These are phyloP conservation scores for Blastobotrys chiropterorum DNA, from an alignment of 805 yeast genomes.

Conservation along the genomic window DNA sequence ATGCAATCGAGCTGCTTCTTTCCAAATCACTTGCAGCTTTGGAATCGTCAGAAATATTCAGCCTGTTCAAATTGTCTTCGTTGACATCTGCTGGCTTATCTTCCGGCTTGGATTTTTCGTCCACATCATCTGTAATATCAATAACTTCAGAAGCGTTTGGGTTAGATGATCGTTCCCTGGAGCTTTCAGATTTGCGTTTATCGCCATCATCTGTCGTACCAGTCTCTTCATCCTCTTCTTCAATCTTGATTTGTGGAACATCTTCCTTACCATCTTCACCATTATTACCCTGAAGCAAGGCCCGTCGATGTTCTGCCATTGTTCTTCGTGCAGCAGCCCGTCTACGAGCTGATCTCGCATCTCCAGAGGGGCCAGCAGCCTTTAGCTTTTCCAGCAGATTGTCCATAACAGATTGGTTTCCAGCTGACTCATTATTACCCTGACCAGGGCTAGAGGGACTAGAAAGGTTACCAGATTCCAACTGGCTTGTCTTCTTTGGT, in stretches of 20 bases:
- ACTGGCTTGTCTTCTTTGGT: conserved; percentile 31
- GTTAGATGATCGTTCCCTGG: background rate
- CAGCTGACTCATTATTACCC: conserved; percentile 20
- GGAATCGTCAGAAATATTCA: background rate
- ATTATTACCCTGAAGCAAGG: conserved; percentile 6
- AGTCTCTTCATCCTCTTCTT: background rate
- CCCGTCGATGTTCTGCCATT: conserved; percentile 37
- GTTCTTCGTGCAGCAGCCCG: conserved; percentile 70
- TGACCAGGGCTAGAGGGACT: conserved; percentile 20
- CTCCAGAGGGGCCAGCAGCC: conserved; percentile 73
- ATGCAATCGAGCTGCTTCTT: conserved; percentile 1
- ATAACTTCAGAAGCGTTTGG: background rate
- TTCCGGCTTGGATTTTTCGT: background rate
- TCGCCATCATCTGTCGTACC: background rate
- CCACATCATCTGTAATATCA: background rate
- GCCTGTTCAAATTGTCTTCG: background rate
- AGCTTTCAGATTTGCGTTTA: background rate
- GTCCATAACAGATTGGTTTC: conserved; percentile 65
- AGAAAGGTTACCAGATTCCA: conserved; percentile 17
- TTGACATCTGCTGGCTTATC: conserved; percentile 1
- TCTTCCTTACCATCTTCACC: background rate
- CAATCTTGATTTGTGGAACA: background rate
- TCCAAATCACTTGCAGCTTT: background rate
- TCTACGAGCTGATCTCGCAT: conserved; percentile 75
- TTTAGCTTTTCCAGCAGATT: conserved; percentile 77